A percentile compares a stretch with the other conserved stretches of the same genome.
Evolutionary conservation across 176 grass and related monocot genomes (phyloP).

Genomic region (Tillandsia fasciculata): DNA sequence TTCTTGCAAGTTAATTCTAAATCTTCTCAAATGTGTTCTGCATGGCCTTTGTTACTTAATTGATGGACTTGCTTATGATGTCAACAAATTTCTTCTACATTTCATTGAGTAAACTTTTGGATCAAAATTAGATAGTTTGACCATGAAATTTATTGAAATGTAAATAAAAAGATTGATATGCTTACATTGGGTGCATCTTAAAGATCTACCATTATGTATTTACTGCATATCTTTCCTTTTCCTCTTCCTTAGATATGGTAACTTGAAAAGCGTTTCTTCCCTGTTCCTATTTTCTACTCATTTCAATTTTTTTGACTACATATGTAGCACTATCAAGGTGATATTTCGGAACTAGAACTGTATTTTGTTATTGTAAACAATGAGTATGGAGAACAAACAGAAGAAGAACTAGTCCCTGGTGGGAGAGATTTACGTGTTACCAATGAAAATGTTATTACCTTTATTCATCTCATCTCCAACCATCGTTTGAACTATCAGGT

Average conservation of each 20-base stretch:
- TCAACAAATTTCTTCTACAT: too few relatives aligned
- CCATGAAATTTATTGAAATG: too few relatives aligned
- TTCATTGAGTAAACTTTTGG: too few relatives aligned
- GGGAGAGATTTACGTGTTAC: slow-evolving; percentile 78
- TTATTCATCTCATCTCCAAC: slow-evolving; percentile 95
- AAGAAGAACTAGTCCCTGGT: slow-evolving; percentile 84
- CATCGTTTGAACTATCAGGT: slow-evolving; percentile 95
- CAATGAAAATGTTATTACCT: slow-evolving; percentile 93
- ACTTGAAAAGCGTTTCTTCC: neutral
- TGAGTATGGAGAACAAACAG: slow-evolving; percentile 94
- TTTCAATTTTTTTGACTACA: slow-evolving; percentile 5
- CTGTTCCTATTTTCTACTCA: neutral
- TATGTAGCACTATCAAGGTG: slow-evolving; percentile 73
- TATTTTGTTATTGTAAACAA: slow-evolving; percentile 98
- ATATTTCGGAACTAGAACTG: slow-evolving; percentile 78
- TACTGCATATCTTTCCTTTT: neutral
- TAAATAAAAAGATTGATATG: too few relatives aligned
- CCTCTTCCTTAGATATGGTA: neutral
- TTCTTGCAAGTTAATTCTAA: too few relatives aligned
- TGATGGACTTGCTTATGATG: too few relatives aligned
- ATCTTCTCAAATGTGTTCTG: too few relatives aligned
- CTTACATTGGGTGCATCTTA: neutral
- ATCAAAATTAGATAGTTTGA: too few relatives aligned
- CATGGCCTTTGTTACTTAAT: too few relatives aligned
- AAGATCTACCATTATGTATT: neutral